phyloP scores from a whole-genome alignment of 306 rosid species.

The Cucumis cinereus region DNA sequence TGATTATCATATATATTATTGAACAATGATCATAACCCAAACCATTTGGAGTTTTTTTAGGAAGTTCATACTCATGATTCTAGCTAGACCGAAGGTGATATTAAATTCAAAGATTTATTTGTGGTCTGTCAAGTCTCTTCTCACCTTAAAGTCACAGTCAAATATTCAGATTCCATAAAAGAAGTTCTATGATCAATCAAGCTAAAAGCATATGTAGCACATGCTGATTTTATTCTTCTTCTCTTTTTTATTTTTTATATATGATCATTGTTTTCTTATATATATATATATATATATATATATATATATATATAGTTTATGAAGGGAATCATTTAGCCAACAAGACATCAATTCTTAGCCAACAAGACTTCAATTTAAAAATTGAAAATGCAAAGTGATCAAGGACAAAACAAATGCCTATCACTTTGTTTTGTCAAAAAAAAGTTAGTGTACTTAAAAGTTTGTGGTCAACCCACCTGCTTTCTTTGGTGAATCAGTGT shows the following conservation, averaged over 20 bases:
- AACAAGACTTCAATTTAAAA: background rate
- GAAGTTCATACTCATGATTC: background rate
- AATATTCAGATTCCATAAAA: background rate
- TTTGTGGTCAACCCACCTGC: background rate
- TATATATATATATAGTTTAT: background rate
- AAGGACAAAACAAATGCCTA: background rate
- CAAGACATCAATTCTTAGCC: background rate
- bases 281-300: background rate
- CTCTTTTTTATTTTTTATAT: no score
- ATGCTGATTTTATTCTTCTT: background rate
- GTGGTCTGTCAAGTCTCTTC: background rate
- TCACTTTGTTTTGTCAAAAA: background rate
- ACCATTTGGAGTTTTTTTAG: no score
- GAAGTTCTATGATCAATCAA: background rate
- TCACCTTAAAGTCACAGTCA: background rate
- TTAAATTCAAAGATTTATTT: background rate
- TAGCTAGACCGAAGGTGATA: background rate
- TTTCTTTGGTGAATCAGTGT: background rate
- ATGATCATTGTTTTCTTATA: no score
- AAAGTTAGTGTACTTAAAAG: background rate
- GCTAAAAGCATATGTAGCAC: background rate
- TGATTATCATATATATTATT: no score
- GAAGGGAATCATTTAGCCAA: background rate
- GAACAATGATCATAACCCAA: no score
- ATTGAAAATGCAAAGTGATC: background rate